Evolutionary conservation across 345 rosid species (phyloP).

Genomic region (Citrus mangshanensis): DNA sequence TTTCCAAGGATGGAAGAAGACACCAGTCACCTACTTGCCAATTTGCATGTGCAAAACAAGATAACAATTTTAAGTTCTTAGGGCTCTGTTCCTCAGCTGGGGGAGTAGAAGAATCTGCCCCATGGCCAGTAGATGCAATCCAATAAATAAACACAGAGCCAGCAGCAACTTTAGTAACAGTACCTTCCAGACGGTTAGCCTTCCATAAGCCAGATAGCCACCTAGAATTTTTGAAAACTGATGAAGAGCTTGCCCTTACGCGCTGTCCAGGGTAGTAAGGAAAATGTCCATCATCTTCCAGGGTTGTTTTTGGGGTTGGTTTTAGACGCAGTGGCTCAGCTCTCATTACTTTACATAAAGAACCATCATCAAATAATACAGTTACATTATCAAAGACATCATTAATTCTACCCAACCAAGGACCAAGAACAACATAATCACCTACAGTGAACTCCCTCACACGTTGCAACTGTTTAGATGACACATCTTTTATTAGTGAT

Average conservation of each 20-base stretch:
- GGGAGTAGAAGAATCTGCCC: constrained; percentile 75
- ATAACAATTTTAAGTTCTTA: constrained; percentile 71
- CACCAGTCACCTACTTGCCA: constrained; percentile 98
- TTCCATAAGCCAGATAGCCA: constrained; percentile 91
- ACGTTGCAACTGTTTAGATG: constrained; percentile 73
- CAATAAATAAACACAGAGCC: constrained; percentile 90
- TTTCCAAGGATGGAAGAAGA: constrained; percentile 55
- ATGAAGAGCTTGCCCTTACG: constrained; percentile 82
- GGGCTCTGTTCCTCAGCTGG: constrained; percentile 97
- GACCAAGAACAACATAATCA: constrained; percentile 85
- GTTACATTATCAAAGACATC: constrained; percentile 93
- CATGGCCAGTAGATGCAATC: constrained; percentile 96
- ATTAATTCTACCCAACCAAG: constrained; percentile 94
- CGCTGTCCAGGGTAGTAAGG: constrained; percentile 96
- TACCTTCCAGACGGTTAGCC: constrained; percentile 86
- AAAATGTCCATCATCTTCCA: constrained; percentile 80
- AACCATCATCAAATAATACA: constrained; percentile 92
- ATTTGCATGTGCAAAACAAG: constrained; percentile 84
- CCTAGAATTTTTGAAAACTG: constrained; percentile 75
- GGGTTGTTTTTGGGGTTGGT: constrained; percentile 65
- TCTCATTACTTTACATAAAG: constrained; percentile 79
- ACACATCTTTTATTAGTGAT: constrained; percentile 51
- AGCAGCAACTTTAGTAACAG: constrained; percentile 80
- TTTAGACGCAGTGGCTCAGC: constrained; percentile 78
- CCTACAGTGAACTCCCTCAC: constrained; percentile 85